Base-by-base conservation (phyloP, 2,329 filamentous ascomycete species). In the Cercospora canescens region DNA sequence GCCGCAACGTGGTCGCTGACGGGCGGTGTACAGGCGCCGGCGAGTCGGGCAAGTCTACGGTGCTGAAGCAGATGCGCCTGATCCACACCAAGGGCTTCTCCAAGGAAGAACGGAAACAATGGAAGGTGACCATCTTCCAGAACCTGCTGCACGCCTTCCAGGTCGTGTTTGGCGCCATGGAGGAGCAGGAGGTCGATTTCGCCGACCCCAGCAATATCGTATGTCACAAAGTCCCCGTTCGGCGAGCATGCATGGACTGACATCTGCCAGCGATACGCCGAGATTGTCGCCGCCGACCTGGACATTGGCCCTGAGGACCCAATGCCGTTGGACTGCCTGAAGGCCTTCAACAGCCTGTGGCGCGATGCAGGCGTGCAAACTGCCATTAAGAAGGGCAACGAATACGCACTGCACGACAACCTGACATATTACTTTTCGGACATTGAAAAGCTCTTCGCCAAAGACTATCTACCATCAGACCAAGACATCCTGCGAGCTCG, bases 41-140 rank as follows among this genome's bases (percentile, higher is more conserved):
- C 77, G 94, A 98, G 81, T 95, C 91, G 66, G 92, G 94, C 71
- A 98, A 98, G 81, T 97, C 94, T 8, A 98, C 94, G 1, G 94
- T 98, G 66, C 87, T 98, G 71, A 98, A 98, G 83, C 94, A 98
- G 84, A 98, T 99, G 95, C 94, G 94, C 79, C 89, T 99, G 80
- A 97, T 99, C 74, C 95, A 98, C 79, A 89, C 93, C 14, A 89
- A 93, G 79, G 94, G 95, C 59, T 98, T 98, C 82, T 92, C 89
- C 76, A 91, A 92, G 75, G 89, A 88, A 70, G 95, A 98, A 79
- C 92, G 93, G 79, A 88, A 96, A 71, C 93, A 97, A 84, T 96
- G 93, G 86, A 93, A 95, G 73, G 91, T 93, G 16, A 94, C 97
- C 75, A 94, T 98, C 72, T 98, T 97, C 81, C 94, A 90, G 80